Conservation (phyloP, 148 eudicot species). For the Arctostaphylos glauca region DNA sequence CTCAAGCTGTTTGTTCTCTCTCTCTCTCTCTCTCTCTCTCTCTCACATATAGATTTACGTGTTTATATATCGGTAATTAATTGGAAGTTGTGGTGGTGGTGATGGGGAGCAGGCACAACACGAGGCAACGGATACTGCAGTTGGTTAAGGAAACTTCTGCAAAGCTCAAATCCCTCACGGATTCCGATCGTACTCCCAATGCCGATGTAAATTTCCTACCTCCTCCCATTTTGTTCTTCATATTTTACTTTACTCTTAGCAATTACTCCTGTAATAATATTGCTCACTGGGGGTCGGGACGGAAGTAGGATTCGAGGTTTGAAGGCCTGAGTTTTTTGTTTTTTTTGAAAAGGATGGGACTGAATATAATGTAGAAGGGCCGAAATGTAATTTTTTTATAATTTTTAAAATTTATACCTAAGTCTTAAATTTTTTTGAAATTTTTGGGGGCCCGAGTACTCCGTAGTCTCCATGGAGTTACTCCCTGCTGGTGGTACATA, state of each 20-base stretch:
- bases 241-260: background rate
- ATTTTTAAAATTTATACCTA: too few species aligned
- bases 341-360: too few species aligned
- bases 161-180: conserved; percentile 60
- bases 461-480: too few species aligned
- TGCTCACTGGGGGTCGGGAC: background rate
- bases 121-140: conserved; percentile 57
- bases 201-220: conserved; percentile 33
- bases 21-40: conserved; percentile 6
- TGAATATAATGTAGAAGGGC: too few species aligned
- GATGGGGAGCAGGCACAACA: conserved; percentile 37
- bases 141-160: conserved; percentile 70
- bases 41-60: background rate
- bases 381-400: too few species aligned
- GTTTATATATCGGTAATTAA: background rate
- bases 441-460: too few species aligned
- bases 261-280: background rate
- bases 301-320: too few species aligned
- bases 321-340: too few species aligned
- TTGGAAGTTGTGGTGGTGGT: background rate
- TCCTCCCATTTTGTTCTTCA: background rate
- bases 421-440: too few species aligned
- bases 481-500: too few species aligned
- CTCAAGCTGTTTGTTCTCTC: conserved; percentile 43
- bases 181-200: conserved; percentile 43